A percentile compares a stretch with the other conserved stretches of the same genome.
phyloP scores from a whole-genome alignment of 2,329 filamentous ascomycete species.

The Fusarium liriodendri region DNA sequence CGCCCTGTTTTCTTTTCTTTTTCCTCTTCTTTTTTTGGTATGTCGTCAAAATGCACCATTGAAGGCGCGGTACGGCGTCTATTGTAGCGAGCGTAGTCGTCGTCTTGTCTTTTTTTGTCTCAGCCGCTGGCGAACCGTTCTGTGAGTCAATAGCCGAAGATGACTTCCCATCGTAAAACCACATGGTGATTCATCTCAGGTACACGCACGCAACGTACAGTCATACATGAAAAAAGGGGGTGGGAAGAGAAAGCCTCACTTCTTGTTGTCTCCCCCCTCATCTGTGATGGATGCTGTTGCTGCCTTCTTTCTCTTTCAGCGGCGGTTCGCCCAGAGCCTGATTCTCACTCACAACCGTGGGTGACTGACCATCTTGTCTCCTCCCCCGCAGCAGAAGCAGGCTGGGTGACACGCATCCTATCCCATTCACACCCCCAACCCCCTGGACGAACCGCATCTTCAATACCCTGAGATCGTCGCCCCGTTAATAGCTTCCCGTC shows the following conservation, averaged over 20 bases:
- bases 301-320: neutral
- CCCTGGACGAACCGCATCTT: neutral
- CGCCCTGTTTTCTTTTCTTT: slow-evolving; percentile 19
- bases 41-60: neutral
- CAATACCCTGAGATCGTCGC: neutral
- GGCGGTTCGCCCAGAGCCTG: neutral
- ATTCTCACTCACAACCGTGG: neutral
- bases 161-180: too few relatives aligned
- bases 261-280: neutral
- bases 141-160: neutral
- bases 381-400: neutral
- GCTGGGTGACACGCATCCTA: neutral
- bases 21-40: neutral
- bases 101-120: neutral
- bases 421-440: neutral
- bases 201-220: neutral
- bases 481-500: neutral
- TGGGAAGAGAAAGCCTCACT: slow-evolving; percentile 13
- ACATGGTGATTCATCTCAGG: neutral
- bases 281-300: neutral
- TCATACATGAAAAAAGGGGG: neutral
- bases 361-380: neutral
- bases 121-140: slow-evolving; percentile 1
- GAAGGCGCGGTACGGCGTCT: neutral
- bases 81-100: neutral